Evolutionary conservation across 768 basidiomycete species (phyloP), one percentile per base, ranked within the genome.

Genomic region (Hemileccinum impolitum): DNA sequence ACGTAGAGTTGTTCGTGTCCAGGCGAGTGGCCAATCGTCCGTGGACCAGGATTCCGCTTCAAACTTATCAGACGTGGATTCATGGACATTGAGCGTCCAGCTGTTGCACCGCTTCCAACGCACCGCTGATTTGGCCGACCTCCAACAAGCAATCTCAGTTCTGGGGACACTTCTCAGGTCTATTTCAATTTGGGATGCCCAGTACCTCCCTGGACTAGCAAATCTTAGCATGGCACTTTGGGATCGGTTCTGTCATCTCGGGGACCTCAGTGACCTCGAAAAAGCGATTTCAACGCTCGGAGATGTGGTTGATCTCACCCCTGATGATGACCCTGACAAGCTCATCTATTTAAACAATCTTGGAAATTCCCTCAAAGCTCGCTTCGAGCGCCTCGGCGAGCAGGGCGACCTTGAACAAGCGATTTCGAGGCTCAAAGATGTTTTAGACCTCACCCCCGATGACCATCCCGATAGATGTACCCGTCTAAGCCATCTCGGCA

Each of bases 381-480:
- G 45, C 19, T 47, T 43, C 41, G 18, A 47, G 35, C 41, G 17
- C 36, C 31, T 39, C 11, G 45, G 42, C 6, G 25, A 39, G 5
- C 21, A 9, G 5, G 26, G 8, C 10, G 51, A 52, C n/a, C 26
- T 51, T 4, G 45, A 52, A 14, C 36, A 43, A 32, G 51, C 51
- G n/a, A 47, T 47, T 39, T 21, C 19, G n/a, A 37, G 12, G 6
- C 15, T 34, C 19, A 6, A 4, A 6, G 17, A 19, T 19, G 45
- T 34, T 31, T 5, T 52, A 5, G 17, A 37, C 21, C 42, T 44
- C 10, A 26, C 28, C 2, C 21, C 50, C 6, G 25, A 36, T 25
- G 21, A 19, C 13, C 26, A 31, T 17, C 39, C 39, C 4, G 14
- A 36, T 6, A 41, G 18, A 28, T 21, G 23, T 7, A 4, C 4